Conservation (phyloP, 257 asterid genomes). For the Linaria vulgaris region DNA sequence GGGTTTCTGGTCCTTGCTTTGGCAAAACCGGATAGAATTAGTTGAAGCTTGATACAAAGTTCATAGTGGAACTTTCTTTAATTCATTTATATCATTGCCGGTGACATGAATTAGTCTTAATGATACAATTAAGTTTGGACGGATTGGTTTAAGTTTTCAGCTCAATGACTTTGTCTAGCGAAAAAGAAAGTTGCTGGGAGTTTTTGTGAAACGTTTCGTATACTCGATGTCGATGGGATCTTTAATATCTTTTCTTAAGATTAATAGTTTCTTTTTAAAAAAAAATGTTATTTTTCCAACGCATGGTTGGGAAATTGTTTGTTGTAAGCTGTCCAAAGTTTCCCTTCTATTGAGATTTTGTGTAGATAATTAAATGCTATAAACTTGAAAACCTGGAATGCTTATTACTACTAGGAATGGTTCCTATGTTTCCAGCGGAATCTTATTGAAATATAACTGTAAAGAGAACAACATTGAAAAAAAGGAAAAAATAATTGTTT, state of each 20-base stretch:
- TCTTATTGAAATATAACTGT: too few species aligned
- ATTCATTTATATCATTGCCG: too few species aligned
- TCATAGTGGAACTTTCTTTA: too few species aligned
- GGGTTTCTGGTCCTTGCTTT: too few species aligned
- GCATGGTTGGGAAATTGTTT: background rate
- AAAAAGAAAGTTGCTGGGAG: background rate
- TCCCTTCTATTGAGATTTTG: background rate
- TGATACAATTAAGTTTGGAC: background rate
- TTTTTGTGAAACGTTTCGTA: background rate
- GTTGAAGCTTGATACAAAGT: too few species aligned
- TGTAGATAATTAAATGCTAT: background rate
- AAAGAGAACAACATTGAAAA: too few species aligned
- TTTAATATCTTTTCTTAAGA: background rate
- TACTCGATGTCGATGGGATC: background rate
- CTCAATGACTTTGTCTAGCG: background rate
- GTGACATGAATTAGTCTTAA: too few species aligned
- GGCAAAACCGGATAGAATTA: too few species aligned
- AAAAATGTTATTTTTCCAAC: background rate
- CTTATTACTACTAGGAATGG: background rate
- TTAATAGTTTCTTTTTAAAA: background rate
- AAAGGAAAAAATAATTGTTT: too few species aligned
- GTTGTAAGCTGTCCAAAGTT: background rate
- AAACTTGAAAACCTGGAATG: background rate
- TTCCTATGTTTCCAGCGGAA: background rate
- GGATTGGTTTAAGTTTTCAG: background rate